Evolutionary conservation across 257 asterid genomes (phyloP), one percentile per base, ranked within the genome.

Genomic region (Leptodermis oblonga): DNA sequence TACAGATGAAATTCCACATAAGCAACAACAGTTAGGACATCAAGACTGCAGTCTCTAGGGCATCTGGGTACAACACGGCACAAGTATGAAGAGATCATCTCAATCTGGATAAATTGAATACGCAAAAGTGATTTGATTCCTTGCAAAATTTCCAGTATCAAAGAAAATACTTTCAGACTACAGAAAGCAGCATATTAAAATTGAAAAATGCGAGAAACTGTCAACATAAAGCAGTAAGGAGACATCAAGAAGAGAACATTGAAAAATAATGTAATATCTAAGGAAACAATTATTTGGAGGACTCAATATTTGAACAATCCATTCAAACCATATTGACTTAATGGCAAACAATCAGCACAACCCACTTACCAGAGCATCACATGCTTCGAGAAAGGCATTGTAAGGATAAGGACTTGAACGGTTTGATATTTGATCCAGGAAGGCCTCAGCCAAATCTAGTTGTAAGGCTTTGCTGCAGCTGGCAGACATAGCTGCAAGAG

Each of bases 341-440:
- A 39, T 60, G 41, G 46, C 58, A 65, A 46, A 45, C 41, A 42
- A 45, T 54, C 41, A 65, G 11, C 60, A 56, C 8, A 23, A 71
- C 69, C 23, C 46, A 79, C 93, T 86, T 78, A 92, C 98, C 86
- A 87, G 74, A 34, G 69, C 63, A 76, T 87, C 86, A 80, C 97
- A 92, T 83, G 97, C 98, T 88, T 83, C 77, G 52, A 92, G 86
- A 67, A 82, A 79, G 73, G 87, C 83, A 80, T 92, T 90, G 84
- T 73, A 86, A 79, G 89, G 86, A 76, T 62, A 70, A 77, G 86
- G 67, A 67, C 66, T 45, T 65, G 59, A 73, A 73, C 73, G 52
- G 62, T 71, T 46, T 39, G 92, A 83, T 34, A 88, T 81, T 79
- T 80, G 88, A 72, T 82, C 76, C 76, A 92, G 77, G 43, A 85